A percentile compares a stretch with the other conserved stretches of the same genome.
phyloP scores from a whole-genome alignment of 495 filamentous ascomycete species.

The Penicillium malachiteum region DNA sequence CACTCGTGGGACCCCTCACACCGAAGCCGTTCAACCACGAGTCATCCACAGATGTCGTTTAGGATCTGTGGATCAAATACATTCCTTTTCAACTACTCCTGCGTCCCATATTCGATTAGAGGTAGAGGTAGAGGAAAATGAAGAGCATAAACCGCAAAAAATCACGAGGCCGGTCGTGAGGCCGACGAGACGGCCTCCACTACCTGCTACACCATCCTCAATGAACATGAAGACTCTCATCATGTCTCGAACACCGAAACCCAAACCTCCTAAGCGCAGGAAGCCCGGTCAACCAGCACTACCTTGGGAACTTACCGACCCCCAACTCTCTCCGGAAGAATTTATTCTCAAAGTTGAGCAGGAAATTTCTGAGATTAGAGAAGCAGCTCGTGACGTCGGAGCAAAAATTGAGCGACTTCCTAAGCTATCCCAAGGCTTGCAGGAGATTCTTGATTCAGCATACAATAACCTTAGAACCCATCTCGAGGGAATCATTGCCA shows the following conservation, averaged over 20 bases:
- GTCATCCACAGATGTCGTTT: neutral
- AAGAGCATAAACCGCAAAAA: neutral
- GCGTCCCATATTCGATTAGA: slow-evolving; percentile 7
- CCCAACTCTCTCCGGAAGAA: no score
- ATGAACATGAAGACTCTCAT: slow-evolving; percentile 10
- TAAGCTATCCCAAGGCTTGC: neutral
- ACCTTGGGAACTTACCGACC: neutral
- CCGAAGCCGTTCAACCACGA: neutral
- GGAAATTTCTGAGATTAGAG: no score
- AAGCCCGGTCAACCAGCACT: neutral
- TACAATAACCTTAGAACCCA: slow-evolving; percentile 3
- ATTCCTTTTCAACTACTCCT: slow-evolving; percentile 9
- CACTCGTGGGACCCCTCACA: neutral
- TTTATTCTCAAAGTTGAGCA: no score
- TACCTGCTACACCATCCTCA: neutral
- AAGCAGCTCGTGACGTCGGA: slow-evolving; percentile 1
- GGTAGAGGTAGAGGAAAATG: slow-evolving; percentile 14
- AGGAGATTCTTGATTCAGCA: slow-evolving; percentile 6
- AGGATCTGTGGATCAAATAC: neutral
- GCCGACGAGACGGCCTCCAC: neutral
- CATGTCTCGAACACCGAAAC: slow-evolving; percentile 6
- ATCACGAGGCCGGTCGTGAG: neutral
- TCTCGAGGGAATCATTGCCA: no score
- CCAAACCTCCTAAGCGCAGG: slow-evolving; percentile 4
- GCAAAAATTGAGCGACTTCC: neutral